These are phyloP conservation scores for Piper longum DNA, from an alignment of 164 flowering plant genomes.

Conservation along the genomic window DNA sequence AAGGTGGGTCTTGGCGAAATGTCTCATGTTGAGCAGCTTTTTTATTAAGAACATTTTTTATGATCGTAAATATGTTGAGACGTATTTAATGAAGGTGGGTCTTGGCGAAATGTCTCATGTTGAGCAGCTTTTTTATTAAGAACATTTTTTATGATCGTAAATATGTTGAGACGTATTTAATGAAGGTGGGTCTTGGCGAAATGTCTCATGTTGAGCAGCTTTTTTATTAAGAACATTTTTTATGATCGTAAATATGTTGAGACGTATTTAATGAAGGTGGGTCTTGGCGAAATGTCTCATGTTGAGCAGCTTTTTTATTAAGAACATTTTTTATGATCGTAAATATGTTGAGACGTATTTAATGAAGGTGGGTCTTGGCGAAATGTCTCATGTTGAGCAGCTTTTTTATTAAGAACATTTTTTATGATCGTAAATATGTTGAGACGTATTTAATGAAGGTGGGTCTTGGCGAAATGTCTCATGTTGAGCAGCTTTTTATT, in stretches of 20 bases:
- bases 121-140: conserved; percentile 18
- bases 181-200: conserved; percentile 57
- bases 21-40: too few species aligned
- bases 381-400: too few species aligned
- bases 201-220: too few species aligned
- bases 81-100: conserved; percentile 89
- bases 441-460: conserved; percentile 98
- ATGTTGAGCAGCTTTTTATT: too few species aligned
- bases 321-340: conserved; percentile 79
- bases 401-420: too few species aligned
- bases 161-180: conserved; percentile 91
- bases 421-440: conserved; percentile 92
- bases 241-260: conserved; percentile 96
- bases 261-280: conserved; percentile 93
- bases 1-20: conserved; percentile 37
- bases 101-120: neutral
- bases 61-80: conserved; percentile 93
- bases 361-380: conserved; percentile 64
- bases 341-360: conserved; percentile 95
- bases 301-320: too few species aligned
- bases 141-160: conserved; percentile 84
- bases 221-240: too few species aligned
- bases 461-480: too few species aligned
- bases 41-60: conserved; percentile 62
- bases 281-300: too few species aligned